Percentiles rank a stretch among this genome's conserved stretches.
Evolutionary conservation across 73 alveolate genomes (phyloP).

Genomic region (Paramecium octaurelia): DNA sequence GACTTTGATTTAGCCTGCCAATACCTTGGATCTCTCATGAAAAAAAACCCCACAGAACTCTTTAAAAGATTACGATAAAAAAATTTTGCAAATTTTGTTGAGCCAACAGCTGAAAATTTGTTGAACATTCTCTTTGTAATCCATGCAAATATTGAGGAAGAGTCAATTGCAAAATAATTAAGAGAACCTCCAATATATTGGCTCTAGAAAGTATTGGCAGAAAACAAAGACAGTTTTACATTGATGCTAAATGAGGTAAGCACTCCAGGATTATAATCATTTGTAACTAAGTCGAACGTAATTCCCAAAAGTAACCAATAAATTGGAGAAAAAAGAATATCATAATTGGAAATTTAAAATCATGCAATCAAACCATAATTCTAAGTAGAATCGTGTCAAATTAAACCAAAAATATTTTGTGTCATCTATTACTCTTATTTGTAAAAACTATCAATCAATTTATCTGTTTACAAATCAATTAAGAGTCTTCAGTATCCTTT

Average conservation of each 20-base stretch:
- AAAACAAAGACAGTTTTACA: slow-evolving; percentile 19
- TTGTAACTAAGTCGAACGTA: background rate
- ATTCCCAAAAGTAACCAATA: background rate
- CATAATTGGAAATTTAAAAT: background rate
- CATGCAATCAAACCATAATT: background rate
- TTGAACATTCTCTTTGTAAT: background rate
- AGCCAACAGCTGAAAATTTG: background rate
- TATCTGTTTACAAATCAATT: background rate
- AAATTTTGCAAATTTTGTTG: background rate
- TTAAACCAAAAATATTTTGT: slow-evolving; percentile 11
- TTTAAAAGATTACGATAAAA: background rate
- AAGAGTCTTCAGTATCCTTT: background rate
- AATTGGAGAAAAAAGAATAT: background rate
- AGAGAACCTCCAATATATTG: slow-evolving; percentile 23
- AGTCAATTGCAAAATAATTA: background rate
- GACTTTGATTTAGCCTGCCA: background rate
- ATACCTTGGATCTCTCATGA: background rate
- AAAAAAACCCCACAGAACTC: background rate
- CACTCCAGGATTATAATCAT: background rate
- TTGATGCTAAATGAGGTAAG: background rate
- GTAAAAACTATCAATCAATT: background rate
- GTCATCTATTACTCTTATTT: background rate
- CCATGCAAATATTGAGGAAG: background rate
- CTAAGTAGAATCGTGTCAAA: background rate
- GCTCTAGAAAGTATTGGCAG: background rate